phyloP scores from a whole-genome alignment of 768 basidiomycete species.

The Lactarius trivialis region DNA sequence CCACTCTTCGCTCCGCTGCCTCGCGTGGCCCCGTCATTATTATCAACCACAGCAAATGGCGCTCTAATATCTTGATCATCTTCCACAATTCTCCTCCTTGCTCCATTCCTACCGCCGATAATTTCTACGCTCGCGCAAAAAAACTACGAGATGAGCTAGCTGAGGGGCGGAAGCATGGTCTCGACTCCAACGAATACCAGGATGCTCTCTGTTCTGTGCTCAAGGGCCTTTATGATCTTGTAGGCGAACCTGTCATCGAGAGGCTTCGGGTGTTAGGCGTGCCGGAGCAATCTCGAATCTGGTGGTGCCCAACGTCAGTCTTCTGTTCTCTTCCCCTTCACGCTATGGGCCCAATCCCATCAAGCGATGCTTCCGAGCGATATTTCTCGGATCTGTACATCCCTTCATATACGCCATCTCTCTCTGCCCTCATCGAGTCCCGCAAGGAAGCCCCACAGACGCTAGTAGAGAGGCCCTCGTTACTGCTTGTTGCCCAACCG shows the following conservation, averaged over 20 bases:
- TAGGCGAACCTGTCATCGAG: not conserved
- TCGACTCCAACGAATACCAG: not conserved
- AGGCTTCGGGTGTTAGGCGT: not conserved
- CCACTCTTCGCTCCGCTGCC: constrained; percentile 2
- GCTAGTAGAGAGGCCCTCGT: not conserved
- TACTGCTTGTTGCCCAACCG: constrained; percentile 6
- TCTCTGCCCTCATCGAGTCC: not conserved
- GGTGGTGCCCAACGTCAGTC: not conserved
- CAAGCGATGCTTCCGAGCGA: not conserved
- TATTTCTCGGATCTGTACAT: constrained; percentile 10
- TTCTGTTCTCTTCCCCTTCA: constrained; percentile 20
- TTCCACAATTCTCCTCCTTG: not conserved
- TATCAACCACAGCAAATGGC: constrained; percentile 9
- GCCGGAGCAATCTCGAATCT: not conserved
- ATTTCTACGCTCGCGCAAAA: constrained; percentile 1
- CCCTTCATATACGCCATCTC: not conserved
- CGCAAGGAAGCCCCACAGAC: not conserved
- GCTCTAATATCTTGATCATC: constrained; percentile 14
- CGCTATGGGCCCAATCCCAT: constrained; percentile 16
- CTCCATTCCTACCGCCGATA: not conserved
- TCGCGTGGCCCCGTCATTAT: not conserved
- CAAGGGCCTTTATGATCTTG: not conserved
- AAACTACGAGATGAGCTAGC: not conserved
- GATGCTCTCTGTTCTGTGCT: not conserved
- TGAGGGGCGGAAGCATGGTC: not conserved